Conservation (phyloP, 345 rosid species). For the Lepidium aucheri region DNA sequence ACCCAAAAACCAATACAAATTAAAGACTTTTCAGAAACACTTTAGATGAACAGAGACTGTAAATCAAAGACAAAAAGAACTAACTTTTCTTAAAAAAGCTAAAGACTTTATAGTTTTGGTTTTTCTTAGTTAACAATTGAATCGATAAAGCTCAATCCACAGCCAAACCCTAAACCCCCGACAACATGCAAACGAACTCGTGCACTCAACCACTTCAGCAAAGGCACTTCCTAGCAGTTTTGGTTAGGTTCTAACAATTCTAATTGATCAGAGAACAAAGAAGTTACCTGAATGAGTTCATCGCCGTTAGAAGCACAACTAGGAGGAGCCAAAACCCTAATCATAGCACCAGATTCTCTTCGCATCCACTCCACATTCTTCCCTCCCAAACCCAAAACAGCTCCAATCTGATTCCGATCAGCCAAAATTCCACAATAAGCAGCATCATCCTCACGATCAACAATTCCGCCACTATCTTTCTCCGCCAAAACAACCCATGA, state of each 20-base stretch:
- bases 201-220: no score
- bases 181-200: no score
- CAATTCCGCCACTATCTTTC: slow-evolving; percentile 18
- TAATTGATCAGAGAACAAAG: not conserved
- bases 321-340: slow-evolving; percentile 52
- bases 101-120: no score
- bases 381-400: slow-evolving; percentile 43
- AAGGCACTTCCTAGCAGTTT: not conserved
- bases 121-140: no score
- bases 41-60: no score
- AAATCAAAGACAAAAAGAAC: no score
- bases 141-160: no score
- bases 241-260: not conserved
- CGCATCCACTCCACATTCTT: slow-evolving; percentile 40
- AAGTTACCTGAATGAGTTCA: slow-evolving; percentile 47
- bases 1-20: not conserved
- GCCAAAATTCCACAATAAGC: slow-evolving; percentile 56
- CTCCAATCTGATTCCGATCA: slow-evolving; percentile 42
- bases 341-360: slow-evolving; percentile 42
- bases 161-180: no score
- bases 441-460: slow-evolving; percentile 19
- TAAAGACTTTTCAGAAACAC: not conserved
- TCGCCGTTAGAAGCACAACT: slow-evolving; percentile 38
- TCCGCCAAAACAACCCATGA: slow-evolving; percentile 42
- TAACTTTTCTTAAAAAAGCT: no score